Conservation (phyloP, 2,329 filamentous ascomycete genomes). For the Endothia cerciana region DNA sequence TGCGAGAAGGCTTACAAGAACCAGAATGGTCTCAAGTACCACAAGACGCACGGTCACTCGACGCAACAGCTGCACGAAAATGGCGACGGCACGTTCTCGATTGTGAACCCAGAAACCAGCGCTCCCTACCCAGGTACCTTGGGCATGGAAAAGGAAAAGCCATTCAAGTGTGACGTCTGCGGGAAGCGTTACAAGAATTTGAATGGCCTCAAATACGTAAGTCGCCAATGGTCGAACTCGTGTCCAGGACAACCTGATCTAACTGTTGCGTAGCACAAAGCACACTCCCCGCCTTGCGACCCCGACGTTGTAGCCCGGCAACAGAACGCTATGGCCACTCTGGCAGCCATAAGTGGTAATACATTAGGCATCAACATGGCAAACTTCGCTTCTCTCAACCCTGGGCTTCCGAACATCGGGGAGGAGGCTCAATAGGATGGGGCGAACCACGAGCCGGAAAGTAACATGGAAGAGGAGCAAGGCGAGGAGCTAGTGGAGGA, state of each 20-base stretch:
- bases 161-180: constrained; percentile 94
- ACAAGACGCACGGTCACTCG: constrained; percentile 87
- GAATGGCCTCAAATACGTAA: constrained; percentile 93
- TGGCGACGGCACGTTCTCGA: constrained; percentile 94
- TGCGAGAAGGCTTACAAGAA: constrained; percentile 99
- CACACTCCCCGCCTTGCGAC: constrained; percentile 87
- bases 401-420: constrained; percentile 46
- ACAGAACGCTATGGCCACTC: constrained; percentile 40
- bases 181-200: constrained; percentile 99
- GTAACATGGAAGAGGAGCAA: constrained; percentile 23
- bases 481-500: constrained; percentile 22
- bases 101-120: constrained; percentile 94
- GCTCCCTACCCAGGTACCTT: constrained; percentile 92
- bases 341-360: constrained; percentile 38
- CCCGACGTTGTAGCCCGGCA: constrained; percentile 66
- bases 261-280: constrained; percentile 62
- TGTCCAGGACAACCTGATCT: constrained; percentile 34
- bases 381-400: constrained; percentile 39
- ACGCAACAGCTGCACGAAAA: constrained; percentile 98
- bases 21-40: constrained; percentile 95
- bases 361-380: constrained; percentile 39
- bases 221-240: constrained; percentile 36
- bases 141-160: constrained; percentile 99
- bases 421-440: constrained; percentile 43
- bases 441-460: constrained; percentile 30